Percentiles rank a stretch among this genome's conserved stretches.
Evolutionary conservation across 176 grass and related monocot species (phyloP).

Genomic region (Carex kokanica): DNA sequence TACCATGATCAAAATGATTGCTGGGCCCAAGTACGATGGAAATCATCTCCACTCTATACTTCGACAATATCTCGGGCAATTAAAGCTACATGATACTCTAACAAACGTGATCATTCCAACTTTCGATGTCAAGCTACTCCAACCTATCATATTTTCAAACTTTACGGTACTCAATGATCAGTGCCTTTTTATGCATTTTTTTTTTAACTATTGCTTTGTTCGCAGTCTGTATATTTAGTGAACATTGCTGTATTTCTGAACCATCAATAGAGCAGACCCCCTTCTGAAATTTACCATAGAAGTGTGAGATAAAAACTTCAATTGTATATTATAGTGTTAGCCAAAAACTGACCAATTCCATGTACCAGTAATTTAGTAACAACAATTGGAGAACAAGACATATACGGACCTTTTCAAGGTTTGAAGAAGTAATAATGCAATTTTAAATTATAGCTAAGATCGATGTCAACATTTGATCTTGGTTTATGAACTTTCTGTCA

Average conservation of each 20-base stretch:
- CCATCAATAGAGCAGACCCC: too few species aligned
- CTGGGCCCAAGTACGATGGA: conserved; percentile 49
- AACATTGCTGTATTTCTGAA: background rate
- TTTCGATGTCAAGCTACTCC: conserved; percentile 49
- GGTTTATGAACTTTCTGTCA: background rate
- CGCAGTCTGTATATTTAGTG: background rate
- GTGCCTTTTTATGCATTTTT: background rate
- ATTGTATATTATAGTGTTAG: too few species aligned
- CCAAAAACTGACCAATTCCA: too few species aligned
- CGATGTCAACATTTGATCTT: background rate
- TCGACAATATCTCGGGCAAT: conserved; percentile 31
- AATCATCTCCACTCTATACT: conserved; percentile 56
- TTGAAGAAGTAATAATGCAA: too few species aligned
- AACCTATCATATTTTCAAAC: conserved; percentile 67
- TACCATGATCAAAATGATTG: conserved; percentile 36
- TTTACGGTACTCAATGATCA: conserved; percentile 41
- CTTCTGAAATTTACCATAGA: too few species aligned
- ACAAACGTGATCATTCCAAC: conserved; percentile 60
- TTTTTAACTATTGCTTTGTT: background rate
- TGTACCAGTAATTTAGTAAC: too few species aligned
- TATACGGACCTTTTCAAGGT: too few species aligned
- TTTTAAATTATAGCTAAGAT: too few species aligned
- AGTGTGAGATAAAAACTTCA: too few species aligned
- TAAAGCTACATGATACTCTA: conserved; percentile 35
- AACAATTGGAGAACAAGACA: too few species aligned